Evolutionary conservation across 164 flowering plant genomes (phyloP).

Genomic region (Malania oleifera): DNA sequence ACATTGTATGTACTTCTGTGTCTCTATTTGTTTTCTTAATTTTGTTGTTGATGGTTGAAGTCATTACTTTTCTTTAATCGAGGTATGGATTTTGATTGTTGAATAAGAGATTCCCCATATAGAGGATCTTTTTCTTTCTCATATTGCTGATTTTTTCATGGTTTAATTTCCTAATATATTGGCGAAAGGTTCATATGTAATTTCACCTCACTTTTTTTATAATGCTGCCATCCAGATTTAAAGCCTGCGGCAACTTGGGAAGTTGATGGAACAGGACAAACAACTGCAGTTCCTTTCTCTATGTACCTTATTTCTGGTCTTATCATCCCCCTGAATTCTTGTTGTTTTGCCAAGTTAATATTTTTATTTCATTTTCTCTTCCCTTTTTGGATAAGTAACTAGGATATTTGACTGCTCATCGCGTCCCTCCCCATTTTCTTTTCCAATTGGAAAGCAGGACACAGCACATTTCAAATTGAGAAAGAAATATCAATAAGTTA

Average conservation of each 20-base stretch:
- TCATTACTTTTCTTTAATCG: too few relatives aligned
- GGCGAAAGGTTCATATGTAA: neutral
- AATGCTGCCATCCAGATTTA: conserved; percentile 38
- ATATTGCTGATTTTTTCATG: neutral
- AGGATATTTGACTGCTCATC: conserved; percentile 1
- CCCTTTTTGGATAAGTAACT: conserved; percentile 1
- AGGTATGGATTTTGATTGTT: too few relatives aligned
- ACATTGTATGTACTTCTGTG: too few relatives aligned
- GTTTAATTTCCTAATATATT: neutral
- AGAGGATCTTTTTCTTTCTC: neutral
- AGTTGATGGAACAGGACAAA: conserved; percentile 74
- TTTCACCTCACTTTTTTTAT: neutral
- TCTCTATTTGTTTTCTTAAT: too few relatives aligned
- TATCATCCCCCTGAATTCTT: conserved; percentile 6
- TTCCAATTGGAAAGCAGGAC: conserved; percentile 35
- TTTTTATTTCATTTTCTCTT: neutral
- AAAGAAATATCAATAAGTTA: conserved; percentile 88
- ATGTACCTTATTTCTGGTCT: conserved; percentile 94
- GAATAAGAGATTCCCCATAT: neutral
- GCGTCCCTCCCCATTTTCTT: conserved; percentile 11
- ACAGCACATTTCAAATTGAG: conserved; percentile 28
- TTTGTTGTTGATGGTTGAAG: too few relatives aligned
- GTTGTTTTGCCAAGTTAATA: neutral
- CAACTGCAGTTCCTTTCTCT: conserved; percentile 65
- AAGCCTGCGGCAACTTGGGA: conserved; percentile 90